These are phyloP conservation scores for Nakazawaea ishiwadae DNA, from an alignment of 805 yeast genomes.

Conservation along the genomic window DNA sequence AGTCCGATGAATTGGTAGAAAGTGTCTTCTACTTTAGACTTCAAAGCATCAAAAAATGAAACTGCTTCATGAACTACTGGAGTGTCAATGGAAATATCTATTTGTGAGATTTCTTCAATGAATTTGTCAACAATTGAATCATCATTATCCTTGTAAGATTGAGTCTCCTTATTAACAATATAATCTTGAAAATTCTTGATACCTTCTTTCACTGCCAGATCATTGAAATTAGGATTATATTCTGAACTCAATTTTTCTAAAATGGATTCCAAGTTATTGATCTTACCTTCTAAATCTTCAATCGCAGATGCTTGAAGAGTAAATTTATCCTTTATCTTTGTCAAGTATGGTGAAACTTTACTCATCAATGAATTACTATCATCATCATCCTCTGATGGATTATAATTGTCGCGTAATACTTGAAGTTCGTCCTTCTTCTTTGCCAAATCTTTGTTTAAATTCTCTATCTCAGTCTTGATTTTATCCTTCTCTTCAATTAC, in stretches of 20 bases:
- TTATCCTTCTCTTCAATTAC: slow-evolving; percentile 21
- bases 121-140: not conserved
- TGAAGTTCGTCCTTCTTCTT: slow-evolving; percentile 22
- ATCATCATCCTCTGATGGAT: slow-evolving; percentile 9
- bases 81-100: not conserved
- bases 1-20: slow-evolving; percentile 7
- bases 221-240: slow-evolving; percentile 85
- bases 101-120: not conserved
- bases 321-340: slow-evolving; percentile 11
- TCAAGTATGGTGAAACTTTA: slow-evolving; percentile 4
- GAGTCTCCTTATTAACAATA: slow-evolving; percentile 29
- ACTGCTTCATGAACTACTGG: not conserved
- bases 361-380: slow-evolving; percentile 11
- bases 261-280: slow-evolving; percentile 36
- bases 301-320: slow-evolving; percentile 14
- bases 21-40: not conserved
- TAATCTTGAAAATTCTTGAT: slow-evolving; percentile 51
- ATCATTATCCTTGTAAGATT: slow-evolving; percentile 2
- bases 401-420: slow-evolving; percentile 25
- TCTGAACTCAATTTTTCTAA: slow-evolving; percentile 43
- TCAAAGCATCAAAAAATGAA: not conserved
- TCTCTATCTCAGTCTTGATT: slow-evolving; percentile 19
- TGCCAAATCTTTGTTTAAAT: slow-evolving; percentile 23
- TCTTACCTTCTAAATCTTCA: slow-evolving; percentile 15
- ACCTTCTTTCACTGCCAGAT: slow-evolving; percentile 76